Evolutionary conservation across 2,329 filamentous ascomycete species (phyloP).

Genomic region (Knufia petricola): DNA sequence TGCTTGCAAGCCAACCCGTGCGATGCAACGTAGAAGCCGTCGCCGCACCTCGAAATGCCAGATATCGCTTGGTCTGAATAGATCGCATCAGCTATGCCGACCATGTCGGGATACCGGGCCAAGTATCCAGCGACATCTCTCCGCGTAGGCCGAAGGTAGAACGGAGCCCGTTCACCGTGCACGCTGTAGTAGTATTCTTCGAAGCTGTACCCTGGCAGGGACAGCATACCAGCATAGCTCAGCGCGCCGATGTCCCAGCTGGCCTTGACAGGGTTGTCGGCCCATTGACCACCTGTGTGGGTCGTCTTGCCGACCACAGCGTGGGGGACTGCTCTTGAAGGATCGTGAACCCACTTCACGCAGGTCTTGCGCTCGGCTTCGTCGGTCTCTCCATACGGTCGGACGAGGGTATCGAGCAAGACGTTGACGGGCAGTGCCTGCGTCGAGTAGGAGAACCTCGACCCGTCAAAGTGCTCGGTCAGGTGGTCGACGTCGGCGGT

Average conservation of each 20-base stretch:
- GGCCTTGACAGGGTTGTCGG: conserved; percentile 42
- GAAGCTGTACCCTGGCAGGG: conserved; percentile 50
- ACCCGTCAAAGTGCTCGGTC: conserved; percentile 48
- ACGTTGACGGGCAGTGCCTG: conserved; percentile 53
- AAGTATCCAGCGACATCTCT: conserved; percentile 48
- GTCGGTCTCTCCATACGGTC: conserved; percentile 50
- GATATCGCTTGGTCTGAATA: conserved; percentile 34
- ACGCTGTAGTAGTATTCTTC: conserved; percentile 40
- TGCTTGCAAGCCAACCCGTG: conserved; percentile 46
- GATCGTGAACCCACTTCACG: conserved; percentile 45
- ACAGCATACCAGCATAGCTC: conserved; percentile 54
- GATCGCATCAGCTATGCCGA: conserved; percentile 42
- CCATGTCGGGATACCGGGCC: conserved; percentile 43
- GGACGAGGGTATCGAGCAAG: conserved; percentile 49
- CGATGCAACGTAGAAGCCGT: conserved; percentile 43
- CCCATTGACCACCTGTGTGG: conserved; percentile 51
- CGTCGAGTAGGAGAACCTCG: conserved; percentile 51
- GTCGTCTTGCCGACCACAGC: conserved; percentile 44
- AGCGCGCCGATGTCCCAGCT: conserved; percentile 50
- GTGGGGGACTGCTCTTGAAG: conserved; percentile 44
- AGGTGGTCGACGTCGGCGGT: conserved; percentile 38
- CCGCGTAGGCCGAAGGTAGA: conserved; percentile 47
- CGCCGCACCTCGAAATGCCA: conserved; percentile 34
- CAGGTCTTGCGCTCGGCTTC: conserved; percentile 41
- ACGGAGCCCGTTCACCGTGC: conserved; percentile 35